These are phyloP conservation scores for Forsythia suspensa DNA, from an alignment of 257 asterid species.

Conservation along the genomic window DNA sequence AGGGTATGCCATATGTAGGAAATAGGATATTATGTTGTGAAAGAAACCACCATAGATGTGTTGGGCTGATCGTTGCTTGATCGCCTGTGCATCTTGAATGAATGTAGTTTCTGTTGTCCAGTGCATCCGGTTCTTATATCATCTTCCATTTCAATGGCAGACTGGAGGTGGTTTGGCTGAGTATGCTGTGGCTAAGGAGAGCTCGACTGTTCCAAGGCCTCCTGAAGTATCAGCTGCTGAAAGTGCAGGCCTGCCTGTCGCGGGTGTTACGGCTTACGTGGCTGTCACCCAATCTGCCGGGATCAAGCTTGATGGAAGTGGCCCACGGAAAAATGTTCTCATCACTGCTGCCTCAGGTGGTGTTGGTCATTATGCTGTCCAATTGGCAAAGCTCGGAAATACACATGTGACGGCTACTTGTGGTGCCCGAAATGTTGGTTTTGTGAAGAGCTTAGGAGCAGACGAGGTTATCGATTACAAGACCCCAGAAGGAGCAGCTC, in stretches of 20 bases:
- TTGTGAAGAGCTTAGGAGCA: constrained; percentile 66
- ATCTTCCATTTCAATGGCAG: not conserved
- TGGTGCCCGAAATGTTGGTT: constrained; percentile 64
- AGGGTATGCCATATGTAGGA: not conserved
- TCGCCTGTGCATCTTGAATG: too few species aligned
- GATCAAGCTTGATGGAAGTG: constrained; percentile 46
- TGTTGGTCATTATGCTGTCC: constrained; percentile 72
- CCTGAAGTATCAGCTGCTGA: constrained; percentile 56
- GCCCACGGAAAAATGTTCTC: constrained; percentile 50
- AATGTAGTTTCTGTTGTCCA: too few species aligned
- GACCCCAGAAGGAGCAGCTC: constrained; percentile 58
- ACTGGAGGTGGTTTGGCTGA: constrained; percentile 71
- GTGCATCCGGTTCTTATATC: not conserved
- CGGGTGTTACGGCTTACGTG: constrained; percentile 55
- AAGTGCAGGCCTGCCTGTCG: constrained; percentile 60
- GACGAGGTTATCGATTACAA: constrained; percentile 77
- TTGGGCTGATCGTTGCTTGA: not conserved
- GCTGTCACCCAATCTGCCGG: constrained; percentile 48
- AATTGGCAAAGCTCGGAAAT: constrained; percentile 69
- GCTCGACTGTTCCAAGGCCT: constrained; percentile 47
- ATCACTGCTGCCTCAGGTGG: constrained; percentile 74
- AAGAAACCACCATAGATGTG: not conserved
- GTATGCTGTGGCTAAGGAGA: constrained; percentile 56
- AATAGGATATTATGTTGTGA: not conserved
- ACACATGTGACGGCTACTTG: constrained; percentile 73